Conservation (phyloP, 2,329 filamentous ascomycete genomes). For the Aspergillus caelatus region DNA sequence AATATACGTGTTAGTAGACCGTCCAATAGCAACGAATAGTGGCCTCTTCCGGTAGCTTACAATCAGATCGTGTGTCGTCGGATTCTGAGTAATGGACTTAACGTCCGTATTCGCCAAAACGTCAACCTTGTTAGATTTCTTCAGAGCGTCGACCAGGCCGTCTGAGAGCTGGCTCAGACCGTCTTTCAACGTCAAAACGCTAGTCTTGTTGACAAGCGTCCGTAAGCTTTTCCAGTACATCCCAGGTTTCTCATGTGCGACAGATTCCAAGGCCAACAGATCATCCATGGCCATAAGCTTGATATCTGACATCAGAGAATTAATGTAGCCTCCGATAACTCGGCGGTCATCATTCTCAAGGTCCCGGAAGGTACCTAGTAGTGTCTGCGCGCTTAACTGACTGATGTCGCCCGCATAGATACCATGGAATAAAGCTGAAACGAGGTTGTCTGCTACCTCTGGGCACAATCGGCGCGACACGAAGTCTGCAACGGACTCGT, state of each 20-base stretch:
- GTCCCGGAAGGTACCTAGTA: slow-evolving; percentile 56
- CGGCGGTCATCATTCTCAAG: slow-evolving; percentile 44
- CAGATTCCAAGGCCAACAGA: slow-evolving; percentile 26
- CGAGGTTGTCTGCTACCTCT: slow-evolving; percentile 68
- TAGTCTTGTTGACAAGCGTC: slow-evolving; percentile 26
- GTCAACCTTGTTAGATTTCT: slow-evolving; percentile 59
- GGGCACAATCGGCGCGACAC: slow-evolving; percentile 58
- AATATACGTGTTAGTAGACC: background rate
- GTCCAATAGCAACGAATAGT: background rate
- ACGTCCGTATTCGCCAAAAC: slow-evolving; percentile 58
- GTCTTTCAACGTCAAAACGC: slow-evolving; percentile 46
- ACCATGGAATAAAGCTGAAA: slow-evolving; percentile 78
- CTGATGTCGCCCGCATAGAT: slow-evolving; percentile 91
- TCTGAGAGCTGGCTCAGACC: slow-evolving; percentile 67
- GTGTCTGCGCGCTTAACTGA: slow-evolving; percentile 71
- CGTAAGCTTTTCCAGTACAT: slow-evolving; percentile 22
- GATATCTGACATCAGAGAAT: slow-evolving; percentile 10
- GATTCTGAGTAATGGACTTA: slow-evolving; percentile 43
- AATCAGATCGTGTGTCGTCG: slow-evolving; percentile 22
- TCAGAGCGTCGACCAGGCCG: slow-evolving; percentile 56
- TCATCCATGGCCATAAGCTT: slow-evolving; percentile 30
- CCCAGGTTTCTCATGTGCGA: slow-evolving; percentile 16
- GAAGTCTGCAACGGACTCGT: slow-evolving; percentile 74
- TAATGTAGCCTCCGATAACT: slow-evolving; percentile 22
- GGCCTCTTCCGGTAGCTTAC: slow-evolving; percentile 21